Base-by-base conservation (phyloP, 139 green algal genomes). In the Coelastrella sp. region DNA sequence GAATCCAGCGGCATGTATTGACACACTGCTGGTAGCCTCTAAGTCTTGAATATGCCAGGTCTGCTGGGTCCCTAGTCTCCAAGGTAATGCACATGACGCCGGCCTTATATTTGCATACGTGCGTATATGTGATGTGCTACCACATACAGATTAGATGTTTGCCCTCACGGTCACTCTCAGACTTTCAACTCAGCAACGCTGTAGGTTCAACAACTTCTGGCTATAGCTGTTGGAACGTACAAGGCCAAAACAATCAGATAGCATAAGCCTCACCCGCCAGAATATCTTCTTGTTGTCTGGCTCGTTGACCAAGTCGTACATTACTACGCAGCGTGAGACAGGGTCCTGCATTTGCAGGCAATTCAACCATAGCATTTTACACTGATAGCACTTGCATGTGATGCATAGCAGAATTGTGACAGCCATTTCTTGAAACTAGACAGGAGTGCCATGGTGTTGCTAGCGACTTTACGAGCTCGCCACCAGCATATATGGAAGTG, bases 201-300 rank as follows among this genome's bases (percentile, higher is more conserved):
- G 32, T 47, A 47, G 32, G 32, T 47, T 47, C 32, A 47, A 47
- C 32, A 47, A 47, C 32, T 47, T 47, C 32, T 47, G 32, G 32
- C 32, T 14, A 71, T 76, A 32, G 16, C 16, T 76, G 68, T 76
- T 14, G 68, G 17, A 76, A 76, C 32, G 32, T 47, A 47, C 32
- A 47, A 47, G 32, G 32, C 32, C 32, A 47, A 47, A 47, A 47
- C 32, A 10, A 71, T 71, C 10, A 71, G 11, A 19, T 10, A 71
- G 8, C 10, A 71, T 71, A 13, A 19, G 10, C 8, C 68, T 22
- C 17, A 76, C 68, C 68, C 68, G 82, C 85, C 85, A 89, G 57
- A 89, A 89, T 4, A 89, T 89, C 16, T 81, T 80, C 71, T 83
- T 89, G 85, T 89, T 89, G 71, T 89, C 85, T 47, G 85, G 85